Conservation (phyloP, 306 rosid genomes). For the Vigna radiata region DNA sequence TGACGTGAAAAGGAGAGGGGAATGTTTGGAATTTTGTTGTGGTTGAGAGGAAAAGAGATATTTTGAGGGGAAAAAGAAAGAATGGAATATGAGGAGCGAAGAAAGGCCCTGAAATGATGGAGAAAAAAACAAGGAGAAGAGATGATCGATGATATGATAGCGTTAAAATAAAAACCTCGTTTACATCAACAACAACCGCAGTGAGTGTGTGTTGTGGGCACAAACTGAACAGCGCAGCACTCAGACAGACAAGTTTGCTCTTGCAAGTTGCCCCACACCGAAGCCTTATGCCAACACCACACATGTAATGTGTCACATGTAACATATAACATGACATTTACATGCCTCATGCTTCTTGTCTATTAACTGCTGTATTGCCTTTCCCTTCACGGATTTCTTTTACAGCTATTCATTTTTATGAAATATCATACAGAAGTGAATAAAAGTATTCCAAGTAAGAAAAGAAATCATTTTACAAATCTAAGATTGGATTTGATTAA, state of each 20-base stretch:
- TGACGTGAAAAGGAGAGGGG: conserved; percentile 32
- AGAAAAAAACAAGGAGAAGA: conserved; percentile 38
- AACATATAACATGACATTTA: neutral
- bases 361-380: neutral
- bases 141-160: conserved; percentile 19
- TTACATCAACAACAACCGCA: neutral
- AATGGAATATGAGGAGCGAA: conserved; percentile 39
- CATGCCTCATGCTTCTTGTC: neutral
- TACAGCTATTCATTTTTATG: neutral
- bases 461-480: no score
- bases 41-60: conserved; percentile 20
- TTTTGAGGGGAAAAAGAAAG: conserved; percentile 32
- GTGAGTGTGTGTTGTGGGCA: neutral
- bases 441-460: neutral
- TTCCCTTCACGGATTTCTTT: neutral
- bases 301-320: conserved; percentile 1
- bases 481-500: no score
- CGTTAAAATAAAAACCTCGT: conserved; percentile 19
- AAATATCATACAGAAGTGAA: neutral
- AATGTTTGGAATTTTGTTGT: conserved; percentile 24
- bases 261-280: neutral
- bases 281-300: neutral
- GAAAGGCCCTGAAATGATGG: conserved; percentile 62
- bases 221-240: conserved; percentile 18
- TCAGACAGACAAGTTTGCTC: neutral